A percentile compares a stretch with the other conserved stretches of the same genome.
Conservation (phyloP, 2,329 filamentous ascomycete genomes). For the Kalmusia sp. region DNA sequence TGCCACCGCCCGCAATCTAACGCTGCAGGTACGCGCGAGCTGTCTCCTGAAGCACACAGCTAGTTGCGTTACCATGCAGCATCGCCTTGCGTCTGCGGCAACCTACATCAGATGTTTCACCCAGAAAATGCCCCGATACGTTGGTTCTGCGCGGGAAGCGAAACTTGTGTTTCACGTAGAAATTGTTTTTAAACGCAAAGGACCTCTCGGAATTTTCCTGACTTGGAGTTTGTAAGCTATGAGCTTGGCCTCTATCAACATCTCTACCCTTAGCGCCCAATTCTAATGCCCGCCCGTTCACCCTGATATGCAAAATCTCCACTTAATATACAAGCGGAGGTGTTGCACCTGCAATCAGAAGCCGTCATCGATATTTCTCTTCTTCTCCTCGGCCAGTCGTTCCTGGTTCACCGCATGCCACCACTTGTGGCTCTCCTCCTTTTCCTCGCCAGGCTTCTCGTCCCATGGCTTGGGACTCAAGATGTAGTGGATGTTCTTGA, state of each 20-base stretch:
- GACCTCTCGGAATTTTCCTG: not conserved
- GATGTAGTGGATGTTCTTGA: constrained; percentile 70
- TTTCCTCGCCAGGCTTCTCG: constrained; percentile 53
- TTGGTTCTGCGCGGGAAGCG: not conserved
- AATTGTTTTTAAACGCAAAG: not conserved
- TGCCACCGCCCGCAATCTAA: constrained; percentile 13
- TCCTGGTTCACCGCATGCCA: constrained; percentile 63
- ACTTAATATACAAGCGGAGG: not conserved
- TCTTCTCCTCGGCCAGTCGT: constrained; percentile 57
- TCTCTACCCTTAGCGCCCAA: too few relatives aligned
- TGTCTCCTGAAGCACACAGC: constrained; percentile 9
- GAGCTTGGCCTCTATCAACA: too few relatives aligned
- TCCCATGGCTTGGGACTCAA: constrained; percentile 70
- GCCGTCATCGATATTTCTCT: constrained; percentile 57
- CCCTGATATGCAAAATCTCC: too few relatives aligned
- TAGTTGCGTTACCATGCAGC: not conserved
- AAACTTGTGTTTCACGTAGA: constrained; percentile 1
- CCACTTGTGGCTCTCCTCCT: constrained; percentile 62
- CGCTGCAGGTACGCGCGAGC: constrained; percentile 14
- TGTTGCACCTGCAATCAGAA: constrained; percentile 46
- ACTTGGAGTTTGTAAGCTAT: too few relatives aligned
- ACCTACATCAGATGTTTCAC: not conserved
- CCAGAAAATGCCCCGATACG: not conserved
- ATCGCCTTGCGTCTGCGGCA: not conserved
- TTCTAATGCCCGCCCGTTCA: too few relatives aligned